A percentile compares a stretch with the other conserved stretches of the same genome.
phyloP scores from a whole-genome alignment of 495 filamentous ascomycete genomes.

The Penicillium lividum region DNA sequence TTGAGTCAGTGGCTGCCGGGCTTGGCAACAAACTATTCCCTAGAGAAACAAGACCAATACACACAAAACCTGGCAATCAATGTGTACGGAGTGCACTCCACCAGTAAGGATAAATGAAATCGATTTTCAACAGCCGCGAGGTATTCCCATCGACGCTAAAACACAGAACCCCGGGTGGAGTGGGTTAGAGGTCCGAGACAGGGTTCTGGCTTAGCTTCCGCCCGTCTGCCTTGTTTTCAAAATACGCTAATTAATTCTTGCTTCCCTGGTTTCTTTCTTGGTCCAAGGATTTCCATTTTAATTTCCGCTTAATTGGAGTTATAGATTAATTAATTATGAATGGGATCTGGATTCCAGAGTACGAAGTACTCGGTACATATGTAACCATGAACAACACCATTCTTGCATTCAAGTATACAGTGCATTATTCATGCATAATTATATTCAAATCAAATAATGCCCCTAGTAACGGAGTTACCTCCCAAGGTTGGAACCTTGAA shows the following conservation, averaged over 20 bases:
- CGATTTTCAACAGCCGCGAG: slow-evolving; percentile 9
- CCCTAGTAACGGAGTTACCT: too few species aligned
- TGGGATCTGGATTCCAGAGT: too few species aligned
- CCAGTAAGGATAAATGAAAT: too few species aligned
- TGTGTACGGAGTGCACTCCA: background rate
- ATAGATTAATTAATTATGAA: background rate
- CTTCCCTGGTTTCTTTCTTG: background rate
- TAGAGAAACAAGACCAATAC: background rate
- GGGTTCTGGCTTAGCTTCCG: slow-evolving; percentile 18
- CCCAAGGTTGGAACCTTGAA: background rate
- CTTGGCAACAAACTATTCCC: background rate
- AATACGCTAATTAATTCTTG: too few species aligned
- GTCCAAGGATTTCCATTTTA: background rate
- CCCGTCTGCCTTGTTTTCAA: slow-evolving; percentile 25
- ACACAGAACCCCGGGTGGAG: slow-evolving; percentile 8
- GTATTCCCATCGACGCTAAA: slow-evolving; percentile 18
- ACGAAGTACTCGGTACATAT: background rate
- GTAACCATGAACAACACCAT: background rate
- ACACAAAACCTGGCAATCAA: too few species aligned
- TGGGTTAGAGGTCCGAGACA: slow-evolving; percentile 22
- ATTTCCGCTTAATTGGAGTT: background rate
- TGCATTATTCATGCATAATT: background rate
- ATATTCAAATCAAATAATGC: background rate
- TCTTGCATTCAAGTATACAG: background rate
- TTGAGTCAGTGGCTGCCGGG: slow-evolving; percentile 18